phyloP scores from a whole-genome alignment of 1,284 basidiomycete genomes.

The Lentinus polychrous region DNA sequence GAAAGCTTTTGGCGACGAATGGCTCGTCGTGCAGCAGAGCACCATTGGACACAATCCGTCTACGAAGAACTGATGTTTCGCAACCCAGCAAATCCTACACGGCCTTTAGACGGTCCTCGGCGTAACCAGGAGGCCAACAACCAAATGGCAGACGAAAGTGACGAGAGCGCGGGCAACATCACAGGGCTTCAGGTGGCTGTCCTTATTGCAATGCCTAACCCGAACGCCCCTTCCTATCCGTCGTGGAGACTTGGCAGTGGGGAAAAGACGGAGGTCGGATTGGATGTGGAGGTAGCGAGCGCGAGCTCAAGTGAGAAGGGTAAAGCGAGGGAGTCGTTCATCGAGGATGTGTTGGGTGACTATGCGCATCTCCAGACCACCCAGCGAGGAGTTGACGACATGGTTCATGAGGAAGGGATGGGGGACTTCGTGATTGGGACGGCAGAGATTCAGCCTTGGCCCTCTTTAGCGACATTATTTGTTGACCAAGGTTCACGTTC shows the following conservation, averaged over 20 bases:
- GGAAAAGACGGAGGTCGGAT: neutral
- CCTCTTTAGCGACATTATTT: neutral
- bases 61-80: neutral
- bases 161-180: neutral
- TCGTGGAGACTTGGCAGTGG: neutral
- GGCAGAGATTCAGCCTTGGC: neutral
- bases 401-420: neutral
- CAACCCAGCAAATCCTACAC: neutral
- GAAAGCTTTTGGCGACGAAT: neutral
- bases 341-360: too few relatives aligned
- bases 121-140: neutral
- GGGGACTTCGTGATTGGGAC: conserved; percentile 1
- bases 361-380: neutral
- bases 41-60: neutral
- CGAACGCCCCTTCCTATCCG: neutral
- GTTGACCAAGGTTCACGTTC: too few relatives aligned
- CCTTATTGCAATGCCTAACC: neutral
- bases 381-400: neutral
- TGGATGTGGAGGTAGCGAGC: neutral
- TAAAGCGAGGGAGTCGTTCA: neutral
- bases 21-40: neutral
- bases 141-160: neutral
- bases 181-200: conserved; percentile 3
- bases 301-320: neutral
- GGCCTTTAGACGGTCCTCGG: neutral